Base-by-base conservation (phyloP, 768 basidiomycete genomes). In the Boletus coccyginus region DNA sequence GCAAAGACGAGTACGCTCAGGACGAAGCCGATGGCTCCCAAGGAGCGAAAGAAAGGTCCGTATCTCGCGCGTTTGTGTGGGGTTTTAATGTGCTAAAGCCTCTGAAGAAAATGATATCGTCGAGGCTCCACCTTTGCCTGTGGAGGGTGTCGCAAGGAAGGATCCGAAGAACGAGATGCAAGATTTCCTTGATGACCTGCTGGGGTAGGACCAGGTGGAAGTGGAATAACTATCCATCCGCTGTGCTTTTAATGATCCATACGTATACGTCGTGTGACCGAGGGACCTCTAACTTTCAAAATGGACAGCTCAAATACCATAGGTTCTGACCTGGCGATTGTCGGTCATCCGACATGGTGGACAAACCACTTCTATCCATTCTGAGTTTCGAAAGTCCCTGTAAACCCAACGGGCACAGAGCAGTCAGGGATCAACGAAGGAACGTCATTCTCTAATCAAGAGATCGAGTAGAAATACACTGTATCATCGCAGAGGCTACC, bases 171-270 rank as follows among this genome's bases (percentile, higher is more conserved):
- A 71, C 38, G 78, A 83, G 50, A 84, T 90, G 85, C 80, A 90
- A 68, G 85, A 83, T 42, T 90, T 87, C 62, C 70, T 90, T 31
- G 88, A 90, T 56, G 86, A 88, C 38, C 66, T 90, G 5, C 64
- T 90, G 10, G 68, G 69, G n/a, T 80, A 67, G 73, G 40, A 50
- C 8, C 11, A 11, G 12, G 9, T 35, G n/a, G 43, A 19, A 17
- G 19, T 17, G 36, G 21, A 27, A 11, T 33, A 32, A 33, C 21
- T 10, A 27, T 50, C 27, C 17, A 8, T 36, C 33, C 12, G 19
- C 32, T 36, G 19, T 40, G 41, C 32, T 31, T 29, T 21, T n/a
- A 10, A 31, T 9, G 31, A 36, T 48, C 16, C 31, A 21, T 12
- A n/a, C 35, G 4, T 27, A 19, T 7, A 13, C 41, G 41, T 43